Evolutionary conservation across 1,139 yeast species (phyloP), one percentile per base, ranked within the genome.

Genomic region (Maudiozyma humilis): DNA sequence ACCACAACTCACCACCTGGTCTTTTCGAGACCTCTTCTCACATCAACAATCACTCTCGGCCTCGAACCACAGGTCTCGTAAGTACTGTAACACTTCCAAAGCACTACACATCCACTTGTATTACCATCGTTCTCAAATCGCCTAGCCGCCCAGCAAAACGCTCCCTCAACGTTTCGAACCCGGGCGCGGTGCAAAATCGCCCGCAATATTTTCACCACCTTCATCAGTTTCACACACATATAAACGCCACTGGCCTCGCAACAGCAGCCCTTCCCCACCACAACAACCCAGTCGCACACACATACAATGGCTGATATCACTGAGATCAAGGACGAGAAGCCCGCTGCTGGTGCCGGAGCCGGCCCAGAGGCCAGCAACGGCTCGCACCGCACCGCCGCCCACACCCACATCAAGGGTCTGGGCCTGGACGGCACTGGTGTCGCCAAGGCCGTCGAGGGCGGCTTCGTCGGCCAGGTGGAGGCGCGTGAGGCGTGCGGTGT

Each of bases 401-500:
- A 91, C 62, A 88, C 97, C 5, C 98, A 91, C 63, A 91, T 91
- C 71, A 86, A 84, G 63, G 97, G 97, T 2, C 75, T 91, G 30
- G 98, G 98, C 0, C 72, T 91, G 42, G 96, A 89, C 58, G 97
- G 89, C 56, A 79, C 77, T 54, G 98, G 98, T 29, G 64, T 72
- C 40, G 96, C 97, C 29, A 84, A 83, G 53, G 74, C 75, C 38
- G 76, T 84, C 36, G 97, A 89, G 62, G 95, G 94, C 38, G 97
- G 97, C 3, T 91, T 91, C 62, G 95, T 91, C 40, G 98, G 98
- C 38, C 99, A 91, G 65, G 73, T 74, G 12, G 87, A 82, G 54
- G 98, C 99, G 13, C 77, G 98, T 64, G 98, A 91, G 67, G 97
- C 97, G 1, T 89, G 96, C 64, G 98, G 98, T 50, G 82, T 93